These are phyloP conservation scores for Debaryomyces subglobosus DNA, from an alignment of 1,139 yeast species.

Conservation along the genomic window DNA sequence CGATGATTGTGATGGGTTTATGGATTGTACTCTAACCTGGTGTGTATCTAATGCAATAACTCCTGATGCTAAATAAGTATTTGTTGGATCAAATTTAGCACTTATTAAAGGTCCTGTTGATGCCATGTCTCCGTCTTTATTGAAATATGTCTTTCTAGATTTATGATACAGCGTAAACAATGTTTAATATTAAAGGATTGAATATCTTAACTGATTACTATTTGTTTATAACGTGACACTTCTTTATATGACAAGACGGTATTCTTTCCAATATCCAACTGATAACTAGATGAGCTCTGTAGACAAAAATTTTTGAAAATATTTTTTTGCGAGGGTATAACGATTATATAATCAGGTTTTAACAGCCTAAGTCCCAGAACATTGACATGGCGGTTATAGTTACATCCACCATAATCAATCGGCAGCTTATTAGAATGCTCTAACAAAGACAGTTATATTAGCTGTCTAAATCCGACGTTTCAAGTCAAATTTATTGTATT, in stretches of 20 bases:
- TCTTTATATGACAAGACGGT: neutral
- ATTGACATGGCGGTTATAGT: neutral
- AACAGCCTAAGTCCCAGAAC: neutral
- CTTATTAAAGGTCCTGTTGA: constrained; percentile 28
- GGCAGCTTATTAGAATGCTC: too few relatives aligned
- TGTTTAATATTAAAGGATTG: neutral
- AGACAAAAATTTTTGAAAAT: constrained; percentile 6
- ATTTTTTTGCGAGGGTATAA: constrained; percentile 1
- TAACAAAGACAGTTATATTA: too few relatives aligned
- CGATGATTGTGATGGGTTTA: constrained; percentile 38
- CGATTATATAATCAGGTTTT: constrained; percentile 4
- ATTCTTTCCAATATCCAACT: neutral
- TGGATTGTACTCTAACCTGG: constrained; percentile 66
- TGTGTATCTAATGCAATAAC: constrained; percentile 74
- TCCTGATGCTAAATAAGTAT: constrained; percentile 66
- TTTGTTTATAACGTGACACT: neutral
- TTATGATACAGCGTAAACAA: neutral
- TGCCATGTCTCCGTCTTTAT: constrained; percentile 13
- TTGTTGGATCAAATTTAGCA: constrained; percentile 56
- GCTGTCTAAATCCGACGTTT: too few relatives aligned
- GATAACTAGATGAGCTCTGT: neutral
- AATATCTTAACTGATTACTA: neutral
- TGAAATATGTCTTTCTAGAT: neutral
- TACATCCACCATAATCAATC: too few relatives aligned
- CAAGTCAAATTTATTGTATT: too few relatives aligned